phyloP scores from a whole-genome alignment of 306 rosid genomes.

The Echinosophora koreensis region DNA sequence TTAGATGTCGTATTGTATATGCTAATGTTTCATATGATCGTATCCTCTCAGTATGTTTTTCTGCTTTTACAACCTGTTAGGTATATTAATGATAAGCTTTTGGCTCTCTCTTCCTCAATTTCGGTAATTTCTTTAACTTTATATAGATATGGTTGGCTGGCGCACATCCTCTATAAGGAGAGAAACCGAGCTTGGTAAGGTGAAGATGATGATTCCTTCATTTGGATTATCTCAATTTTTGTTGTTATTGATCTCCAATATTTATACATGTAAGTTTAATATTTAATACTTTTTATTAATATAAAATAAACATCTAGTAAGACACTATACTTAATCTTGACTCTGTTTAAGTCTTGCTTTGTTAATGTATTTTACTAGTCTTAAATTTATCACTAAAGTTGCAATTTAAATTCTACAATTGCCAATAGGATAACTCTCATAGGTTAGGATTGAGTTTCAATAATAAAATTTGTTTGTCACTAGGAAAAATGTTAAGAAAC shows the following conservation, averaged over 20 bases:
- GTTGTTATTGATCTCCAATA: slow-evolving; percentile 25
- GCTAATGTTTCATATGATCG: slow-evolving; percentile 97
- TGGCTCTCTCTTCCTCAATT: slow-evolving; percentile 34
- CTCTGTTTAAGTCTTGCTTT: not conserved
- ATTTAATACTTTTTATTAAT: slow-evolving; percentile 25
- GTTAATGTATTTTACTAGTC: slow-evolving; percentile 16
- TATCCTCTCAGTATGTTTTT: slow-evolving; percentile 61
- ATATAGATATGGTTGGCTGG: slow-evolving; percentile 98
- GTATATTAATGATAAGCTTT: slow-evolving; percentile 36
- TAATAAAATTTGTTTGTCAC: not conserved
- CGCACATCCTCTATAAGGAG: slow-evolving; percentile 98
- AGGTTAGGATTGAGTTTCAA: not conserved
- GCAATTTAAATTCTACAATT: not conserved
- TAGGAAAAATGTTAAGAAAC: not conserved
- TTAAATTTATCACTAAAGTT: slow-evolving; percentile 28
- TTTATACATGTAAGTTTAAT: slow-evolving; percentile 1
- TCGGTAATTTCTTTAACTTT: slow-evolving; percentile 55
- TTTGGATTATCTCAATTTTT: slow-evolving; percentile 36
- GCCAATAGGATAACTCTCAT: not conserved
- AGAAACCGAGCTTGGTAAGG: slow-evolving; percentile 82
- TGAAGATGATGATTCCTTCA: slow-evolving; percentile 52
- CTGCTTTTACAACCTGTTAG: slow-evolving; percentile 18
- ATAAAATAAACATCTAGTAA: slow-evolving; percentile 10
- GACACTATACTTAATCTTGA: slow-evolving; percentile 20
- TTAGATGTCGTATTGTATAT: slow-evolving; percentile 75